A percentile compares a stretch with the other conserved stretches of the same genome.
These are phyloP conservation scores for Tetrapisispora fleetii DNA, from an alignment of 805 yeast genomes.

Conservation along the genomic window DNA sequence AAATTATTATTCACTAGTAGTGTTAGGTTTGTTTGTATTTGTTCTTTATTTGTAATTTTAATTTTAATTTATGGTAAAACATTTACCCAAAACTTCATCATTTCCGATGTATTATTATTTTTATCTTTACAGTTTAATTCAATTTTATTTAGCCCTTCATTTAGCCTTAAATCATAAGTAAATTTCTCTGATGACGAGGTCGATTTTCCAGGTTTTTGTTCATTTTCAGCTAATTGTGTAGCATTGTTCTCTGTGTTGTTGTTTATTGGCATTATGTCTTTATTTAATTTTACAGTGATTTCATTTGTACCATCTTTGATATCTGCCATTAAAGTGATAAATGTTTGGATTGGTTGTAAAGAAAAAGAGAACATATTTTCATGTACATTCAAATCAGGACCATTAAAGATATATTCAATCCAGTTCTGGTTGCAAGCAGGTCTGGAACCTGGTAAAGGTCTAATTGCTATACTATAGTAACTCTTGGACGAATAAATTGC, in stretches of 20 bases:
- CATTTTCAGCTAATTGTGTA: neutral
- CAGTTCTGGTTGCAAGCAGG: constrained; percentile 25
- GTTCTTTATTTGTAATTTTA: too few relatives aligned
- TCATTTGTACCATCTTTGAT: constrained; percentile 4
- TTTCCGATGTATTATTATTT: constrained; percentile 10
- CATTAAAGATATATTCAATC: constrained; percentile 24
- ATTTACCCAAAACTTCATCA: constrained; percentile 25
- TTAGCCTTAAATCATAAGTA: constrained; percentile 22
- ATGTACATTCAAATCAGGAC: constrained; percentile 17
- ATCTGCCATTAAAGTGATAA: constrained; percentile 17
- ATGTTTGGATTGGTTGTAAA: constrained; percentile 24
- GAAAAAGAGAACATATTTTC: constrained; percentile 23
- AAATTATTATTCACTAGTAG: too few relatives aligned
- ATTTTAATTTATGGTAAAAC: constrained; percentile 19
- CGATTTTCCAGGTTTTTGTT: constrained; percentile 3
- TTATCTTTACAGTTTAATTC: constrained; percentile 18
- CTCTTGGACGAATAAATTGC: constrained; percentile 21
- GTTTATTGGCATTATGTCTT: constrained; percentile 13
- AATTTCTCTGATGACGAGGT: constrained; percentile 7
- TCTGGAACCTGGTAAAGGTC: constrained; percentile 22
- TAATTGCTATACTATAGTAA: constrained; percentile 22
- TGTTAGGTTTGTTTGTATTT: neutral
- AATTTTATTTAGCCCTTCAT: constrained; percentile 25
- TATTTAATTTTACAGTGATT: constrained; percentile 15
- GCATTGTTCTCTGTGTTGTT: constrained; percentile 3